Evolutionary conservation across 352 stramenopile species (phyloP).

Genomic region (Pythium myriotylum): DNA sequence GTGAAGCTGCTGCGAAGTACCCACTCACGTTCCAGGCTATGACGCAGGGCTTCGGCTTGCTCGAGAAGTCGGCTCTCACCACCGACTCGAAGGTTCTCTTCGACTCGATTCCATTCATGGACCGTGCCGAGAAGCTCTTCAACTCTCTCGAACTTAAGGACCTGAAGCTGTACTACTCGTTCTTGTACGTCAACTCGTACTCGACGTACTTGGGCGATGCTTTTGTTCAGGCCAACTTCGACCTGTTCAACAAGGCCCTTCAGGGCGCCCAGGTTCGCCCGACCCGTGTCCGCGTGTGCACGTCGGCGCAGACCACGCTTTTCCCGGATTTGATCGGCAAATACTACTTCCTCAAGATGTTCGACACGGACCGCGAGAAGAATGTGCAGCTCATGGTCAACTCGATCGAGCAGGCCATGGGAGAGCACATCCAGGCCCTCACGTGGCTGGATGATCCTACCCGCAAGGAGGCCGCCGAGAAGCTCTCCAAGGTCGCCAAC

Average conservation of each 20-base stretch:
- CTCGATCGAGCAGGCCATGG: constrained; percentile 77
- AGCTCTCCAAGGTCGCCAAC: constrained; percentile 63
- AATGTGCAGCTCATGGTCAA: constrained; percentile 83
- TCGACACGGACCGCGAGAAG: constrained; percentile 71
- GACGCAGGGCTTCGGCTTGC: constrained; percentile 38
- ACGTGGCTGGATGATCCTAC: constrained; percentile 91
- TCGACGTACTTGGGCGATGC: constrained; percentile 46
- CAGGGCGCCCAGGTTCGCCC: constrained; percentile 64
- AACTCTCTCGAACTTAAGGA: constrained; percentile 37
- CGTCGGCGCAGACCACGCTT: constrained; percentile 32
- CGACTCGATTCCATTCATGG: constrained; percentile 50
- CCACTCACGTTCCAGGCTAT: constrained; percentile 43
- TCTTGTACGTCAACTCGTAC: constrained; percentile 28
- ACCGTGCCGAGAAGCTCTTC: constrained; percentile 48
- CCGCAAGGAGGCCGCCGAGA: constrained; percentile 70
- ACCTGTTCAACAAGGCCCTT: constrained; percentile 83
- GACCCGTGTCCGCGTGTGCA: constrained; percentile 60
- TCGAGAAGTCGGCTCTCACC: constrained; percentile 35
- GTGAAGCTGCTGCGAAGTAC: constrained; percentile 44
- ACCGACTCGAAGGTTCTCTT: constrained; percentile 45
- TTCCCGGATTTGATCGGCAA: constrained; percentile 69
- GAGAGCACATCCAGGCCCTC: constrained; percentile 80
- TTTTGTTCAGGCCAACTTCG: constrained; percentile 85
- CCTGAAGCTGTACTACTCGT: constrained; percentile 39
- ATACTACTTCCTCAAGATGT: constrained; percentile 85